Evolutionary conservation across 768 basidiomycete species (phyloP).

Genomic region (Boletus tylopilopsis): DNA sequence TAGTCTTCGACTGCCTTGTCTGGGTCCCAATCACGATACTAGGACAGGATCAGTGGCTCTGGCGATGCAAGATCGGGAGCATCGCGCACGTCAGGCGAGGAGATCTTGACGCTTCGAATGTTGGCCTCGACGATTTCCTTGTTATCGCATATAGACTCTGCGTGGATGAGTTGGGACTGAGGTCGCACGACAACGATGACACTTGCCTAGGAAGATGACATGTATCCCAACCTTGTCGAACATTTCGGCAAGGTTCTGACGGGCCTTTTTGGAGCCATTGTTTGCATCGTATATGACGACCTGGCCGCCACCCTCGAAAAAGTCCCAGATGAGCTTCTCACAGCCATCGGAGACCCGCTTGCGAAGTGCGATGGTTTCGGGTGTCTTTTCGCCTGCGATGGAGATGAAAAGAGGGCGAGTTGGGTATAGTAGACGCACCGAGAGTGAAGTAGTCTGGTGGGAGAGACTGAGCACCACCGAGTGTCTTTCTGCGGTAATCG

Average conservation of each 20-base stretch:
- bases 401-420: background rate
- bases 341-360: slow-evolving; percentile 76
- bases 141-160: slow-evolving; percentile 90
- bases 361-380: slow-evolving; percentile 76
- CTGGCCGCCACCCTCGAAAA: slow-evolving; percentile 84
- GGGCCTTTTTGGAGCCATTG: slow-evolving; percentile 68
- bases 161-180: slow-evolving; percentile 2
- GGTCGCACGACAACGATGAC: background rate
- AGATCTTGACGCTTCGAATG: slow-evolving; percentile 95
- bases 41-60: background rate
- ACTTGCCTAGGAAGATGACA: slow-evolving; percentile 85
- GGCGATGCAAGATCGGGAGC: background rate
- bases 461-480: slow-evolving; percentile 84
- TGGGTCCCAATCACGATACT: slow-evolving; percentile 94
- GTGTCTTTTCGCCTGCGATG: slow-evolving; percentile 66
- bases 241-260: slow-evolving; percentile 75
- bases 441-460: slow-evolving; percentile 91
- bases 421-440: slow-evolving; percentile 39
- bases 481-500: slow-evolving; percentile 86
- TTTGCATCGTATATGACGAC: slow-evolving; percentile 99
- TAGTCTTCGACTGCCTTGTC: slow-evolving; percentile 92
- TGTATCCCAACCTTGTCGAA: slow-evolving; percentile 87
- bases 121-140: slow-evolving; percentile 91
- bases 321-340: slow-evolving; percentile 85
- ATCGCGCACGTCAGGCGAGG: slow-evolving; percentile 86